Percentiles rank a stretch among this genome's conserved stretches.
phyloP scores from a whole-genome alignment of 1,139 yeast genomes.

The Suhomyces bribrorum region DNA sequence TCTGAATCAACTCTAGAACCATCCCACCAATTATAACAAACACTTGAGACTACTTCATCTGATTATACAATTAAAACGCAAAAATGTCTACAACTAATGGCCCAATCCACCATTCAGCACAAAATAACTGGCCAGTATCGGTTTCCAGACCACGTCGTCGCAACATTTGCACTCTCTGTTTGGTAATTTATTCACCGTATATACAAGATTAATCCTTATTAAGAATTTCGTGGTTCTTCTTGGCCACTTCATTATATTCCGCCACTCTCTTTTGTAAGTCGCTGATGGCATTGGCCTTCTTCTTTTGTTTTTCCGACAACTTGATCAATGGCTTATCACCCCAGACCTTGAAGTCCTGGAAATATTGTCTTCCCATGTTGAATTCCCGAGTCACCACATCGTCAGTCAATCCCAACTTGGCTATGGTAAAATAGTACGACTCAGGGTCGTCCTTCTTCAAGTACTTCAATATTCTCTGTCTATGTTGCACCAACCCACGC shows the following conservation, averaged over 20 bases:
- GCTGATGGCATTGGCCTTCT: constrained; percentile 32
- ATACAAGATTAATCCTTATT: constrained; percentile 14
- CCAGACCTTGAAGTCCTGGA: constrained; percentile 84
- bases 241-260: constrained; percentile 44
- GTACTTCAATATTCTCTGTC: constrained; percentile 82
- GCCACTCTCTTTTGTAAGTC: constrained; percentile 46
- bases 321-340: constrained; percentile 56
- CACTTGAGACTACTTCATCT: too few species aligned
- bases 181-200: too few species aligned
- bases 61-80: too few species aligned
- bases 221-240: constrained; percentile 34
- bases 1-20: too few species aligned
- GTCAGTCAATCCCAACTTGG: constrained; percentile 85
- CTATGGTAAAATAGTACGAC: constrained; percentile 81
- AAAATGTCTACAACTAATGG: too few species aligned
- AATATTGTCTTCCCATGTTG: constrained; percentile 78
- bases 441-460: constrained; percentile 78
- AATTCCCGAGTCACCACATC: constrained; percentile 77
- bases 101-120: too few species aligned
- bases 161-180: too few species aligned
- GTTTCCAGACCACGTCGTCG: too few species aligned
- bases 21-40: too few species aligned
- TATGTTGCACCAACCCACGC: constrained; percentile 82
- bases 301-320: constrained; percentile 43
- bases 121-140: too few species aligned